Evolutionary conservation across 202 grass and related monocot genomes (phyloP).

Genomic region (Digitaria exilis): DNA sequence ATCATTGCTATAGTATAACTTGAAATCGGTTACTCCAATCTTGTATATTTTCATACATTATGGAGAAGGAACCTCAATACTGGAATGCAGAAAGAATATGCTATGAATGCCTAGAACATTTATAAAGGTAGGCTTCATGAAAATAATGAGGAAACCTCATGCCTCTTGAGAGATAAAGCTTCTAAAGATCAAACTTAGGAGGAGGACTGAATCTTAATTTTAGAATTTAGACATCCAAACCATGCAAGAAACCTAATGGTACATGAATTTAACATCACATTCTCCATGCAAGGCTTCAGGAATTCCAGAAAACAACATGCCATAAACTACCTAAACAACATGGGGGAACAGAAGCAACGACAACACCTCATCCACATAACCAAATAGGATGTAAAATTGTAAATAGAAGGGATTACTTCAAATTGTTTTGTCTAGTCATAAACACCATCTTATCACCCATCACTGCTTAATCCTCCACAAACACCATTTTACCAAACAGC

Average conservation of each 20-base stretch:
- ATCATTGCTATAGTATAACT: neutral
- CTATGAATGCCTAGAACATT: neutral
- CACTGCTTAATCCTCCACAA: neutral
- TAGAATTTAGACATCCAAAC: neutral
- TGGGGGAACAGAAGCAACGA: neutral
- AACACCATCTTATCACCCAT: neutral
- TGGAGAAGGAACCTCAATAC: neutral
- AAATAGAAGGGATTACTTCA: neutral
- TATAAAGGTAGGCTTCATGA: neutral
- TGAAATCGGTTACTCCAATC: neutral
- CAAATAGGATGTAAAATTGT: neutral
- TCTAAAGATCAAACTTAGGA: neutral
- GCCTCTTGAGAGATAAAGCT: neutral
- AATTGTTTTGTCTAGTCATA: neutral
- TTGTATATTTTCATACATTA: conserved; percentile 12
- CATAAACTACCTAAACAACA: neutral
- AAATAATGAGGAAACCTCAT: neutral
- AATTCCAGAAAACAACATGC: neutral
- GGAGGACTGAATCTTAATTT: neutral
- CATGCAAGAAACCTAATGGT: conserved; percentile 17
- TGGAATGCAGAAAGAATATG: neutral
- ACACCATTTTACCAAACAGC: neutral
- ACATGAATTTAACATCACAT: neutral
- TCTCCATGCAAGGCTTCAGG: neutral
- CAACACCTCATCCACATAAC: neutral